Evolutionary conservation across 441 rosid species (phyloP), one percentile per base, ranked within the genome.

Genomic region (Gossypium schwendimanii): DNA sequence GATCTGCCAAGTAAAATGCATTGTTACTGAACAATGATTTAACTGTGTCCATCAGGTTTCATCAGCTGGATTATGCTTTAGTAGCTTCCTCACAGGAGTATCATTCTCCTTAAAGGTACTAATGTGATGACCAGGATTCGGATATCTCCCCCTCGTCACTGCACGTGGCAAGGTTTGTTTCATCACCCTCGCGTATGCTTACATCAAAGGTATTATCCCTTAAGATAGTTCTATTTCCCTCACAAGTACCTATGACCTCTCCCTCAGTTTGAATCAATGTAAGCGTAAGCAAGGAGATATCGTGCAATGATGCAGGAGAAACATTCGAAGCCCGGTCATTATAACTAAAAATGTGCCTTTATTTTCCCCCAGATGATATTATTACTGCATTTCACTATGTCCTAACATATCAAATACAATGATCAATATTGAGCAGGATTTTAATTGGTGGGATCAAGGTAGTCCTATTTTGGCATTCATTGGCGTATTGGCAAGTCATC

Each of bases 91-190:
- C n/a, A 68, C 73, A 1, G 88, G 79, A 21, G 14, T 83, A 41
- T 77, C 87, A 33, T 87, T 84, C 63, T 21, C 70, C 12, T 73
- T 81, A 36, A 75, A 84, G 88, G 87, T 86, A 47, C 6, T 2
- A 24, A n/a, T 55, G 2, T 55, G 23, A 21, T 21, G 24, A 55
- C 60, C 6, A 12, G 60, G 12, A 55, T 10, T 55, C 28, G 60
- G 23, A 20, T 11, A 20, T 54, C 14, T 20, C 1, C 26, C 26
- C 24, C 24, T 53, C 58, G 20, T 53, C 57, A 52, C 57, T 52
- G 57, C 23, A 53, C 20, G 11, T 53, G 58, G 23, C 9, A 9
- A 17, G 3, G 8, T 18, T 53, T 18, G 24, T 6, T 33, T 33
- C 41, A 53, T 53, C 58, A 18, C 24, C 23, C 55, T 50, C 55